Conservation (phyloP, 169 alveolate genomes). For the Plasmodium gallinaceum region DNA sequence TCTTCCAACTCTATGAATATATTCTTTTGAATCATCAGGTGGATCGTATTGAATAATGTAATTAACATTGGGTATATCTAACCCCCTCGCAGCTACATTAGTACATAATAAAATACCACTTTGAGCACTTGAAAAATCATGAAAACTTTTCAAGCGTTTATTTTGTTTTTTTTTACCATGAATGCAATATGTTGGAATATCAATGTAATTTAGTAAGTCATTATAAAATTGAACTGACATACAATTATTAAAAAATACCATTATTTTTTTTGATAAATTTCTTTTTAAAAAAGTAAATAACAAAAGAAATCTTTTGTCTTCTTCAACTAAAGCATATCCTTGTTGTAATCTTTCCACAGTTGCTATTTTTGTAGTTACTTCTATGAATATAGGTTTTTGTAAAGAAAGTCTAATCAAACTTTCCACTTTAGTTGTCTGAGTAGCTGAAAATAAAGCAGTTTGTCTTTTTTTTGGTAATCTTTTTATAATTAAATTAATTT, state of each 20-base stretch:
- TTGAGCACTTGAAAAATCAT: conserved; percentile 95
- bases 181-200: conserved; percentile 95
- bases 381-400: conserved; percentile 95
- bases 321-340: conserved; percentile 97
- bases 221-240: conserved; percentile 98
- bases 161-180: conserved; percentile 98
- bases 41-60: conserved; percentile 99
- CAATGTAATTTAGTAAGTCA: conserved; percentile 98
- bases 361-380: conserved; percentile 91
- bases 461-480: conserved; percentile 97
- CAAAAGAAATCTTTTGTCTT: conserved; percentile 96
- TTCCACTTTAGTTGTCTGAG: conserved; percentile 97
- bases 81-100: conserved; percentile 99
- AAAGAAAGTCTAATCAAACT: conserved; percentile 96
- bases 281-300: conserved; percentile 97
- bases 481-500: conserved; percentile 97
- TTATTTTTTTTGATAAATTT: conserved; percentile 93
- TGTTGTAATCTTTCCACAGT: conserved; percentile 97
- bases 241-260: conserved; percentile 99
- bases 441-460: conserved; percentile 98
- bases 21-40: conserved; percentile 99
- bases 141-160: conserved; percentile 95
- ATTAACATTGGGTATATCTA: conserved; percentile 98
- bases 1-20: conserved; percentile 99
- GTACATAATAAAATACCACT: conserved; percentile 97